Base-by-base conservation (phyloP, 495 filamentous ascomycete genomes). In the Podospora australis region DNA sequence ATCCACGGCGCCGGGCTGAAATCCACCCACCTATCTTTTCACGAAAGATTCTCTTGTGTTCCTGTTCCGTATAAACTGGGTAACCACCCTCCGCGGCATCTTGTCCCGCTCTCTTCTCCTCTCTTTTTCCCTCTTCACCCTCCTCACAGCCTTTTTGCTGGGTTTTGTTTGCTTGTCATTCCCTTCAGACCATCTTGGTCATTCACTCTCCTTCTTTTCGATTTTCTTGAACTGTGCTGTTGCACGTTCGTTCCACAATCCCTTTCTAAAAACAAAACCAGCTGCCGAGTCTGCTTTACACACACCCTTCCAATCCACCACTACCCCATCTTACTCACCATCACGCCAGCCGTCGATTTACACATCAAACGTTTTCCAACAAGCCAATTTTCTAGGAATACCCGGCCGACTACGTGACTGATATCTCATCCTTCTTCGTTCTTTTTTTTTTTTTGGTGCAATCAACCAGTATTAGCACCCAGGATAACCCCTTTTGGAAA, bases 371-470 rank as follows among this genome's bases (percentile, higher is more conserved):
- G n/a, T n/a, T n/a, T n/a, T n/a, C n/a, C n/a, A n/a, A n/a, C n/a
- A n/a, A n/a, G n/a, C n/a, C n/a, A n/a, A n/a, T 8, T 17, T n/a
- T 36, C 32, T 6, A 36, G 3, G 6, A 14, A 36, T 36, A 34
- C 30, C 30, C 6, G 26, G 11, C 6, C 26, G n/a, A n/a, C n/a
- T n/a, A n/a, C n/a, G n/a, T n/a, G n/a, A n/a, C n/a, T n/a, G n/a
- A n/a, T n/a, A n/a, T n/a, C n/a, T n/a, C n/a, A n/a, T n/a, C n/a
- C n/a, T n/a, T n/a, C n/a, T n/a, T n/a, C n/a, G n/a, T n/a, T n/a
- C n/a, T n/a, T n/a, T n/a, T n/a, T n/a, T n/a, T n/a, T n/a, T n/a
- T 28, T 53, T 51, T 25, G 25, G 42, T 59, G 39, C 39, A 41
- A 17, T 17, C 32, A 36, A 36, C 32, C 32, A 17, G 32, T 36